Evolutionary conservation across 2,329 filamentous ascomycete species (phyloP).

Genomic region (Trichoderma lentiforme): DNA sequence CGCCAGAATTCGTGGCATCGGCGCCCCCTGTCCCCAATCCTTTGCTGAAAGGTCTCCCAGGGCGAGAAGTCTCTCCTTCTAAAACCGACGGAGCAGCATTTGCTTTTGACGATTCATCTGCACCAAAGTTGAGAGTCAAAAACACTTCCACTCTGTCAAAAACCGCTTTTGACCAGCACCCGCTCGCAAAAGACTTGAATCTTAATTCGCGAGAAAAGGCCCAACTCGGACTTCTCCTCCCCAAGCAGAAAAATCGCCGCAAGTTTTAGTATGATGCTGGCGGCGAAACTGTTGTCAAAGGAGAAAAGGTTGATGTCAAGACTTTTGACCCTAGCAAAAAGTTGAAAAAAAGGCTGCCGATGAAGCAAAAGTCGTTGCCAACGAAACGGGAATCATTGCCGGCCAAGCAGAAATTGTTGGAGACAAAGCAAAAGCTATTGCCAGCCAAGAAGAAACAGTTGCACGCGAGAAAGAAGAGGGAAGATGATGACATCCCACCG

Average conservation of each 20-base stretch:
- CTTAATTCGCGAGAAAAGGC: constrained; percentile 30
- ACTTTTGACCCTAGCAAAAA: neutral
- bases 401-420: neutral
- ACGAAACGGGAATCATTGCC: neutral
- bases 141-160: constrained; percentile 35
- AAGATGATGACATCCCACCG: constrained; percentile 22
- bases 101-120: constrained; percentile 33
- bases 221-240: constrained; percentile 34
- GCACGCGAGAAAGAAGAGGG: constrained; percentile 14
- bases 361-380: constrained; percentile 1
- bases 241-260: constrained; percentile 33
- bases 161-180: constrained; percentile 36
- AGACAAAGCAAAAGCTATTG: neutral
- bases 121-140: constrained; percentile 28
- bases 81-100: constrained; percentile 38
- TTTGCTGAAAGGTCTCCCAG: constrained; percentile 40
- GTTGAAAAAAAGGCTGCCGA: neutral
- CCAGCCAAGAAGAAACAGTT: neutral
- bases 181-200: constrained; percentile 32
- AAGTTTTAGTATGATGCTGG: constrained; percentile 39
- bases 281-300: constrained; percentile 26
- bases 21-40: constrained; percentile 36
- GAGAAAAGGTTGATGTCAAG: neutral
- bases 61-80: constrained; percentile 37
- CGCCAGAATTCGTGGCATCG: constrained; percentile 6